Conservation (phyloP, 2,329 filamentous ascomycete genomes). For the Stagonosporopsis tanaceti region DNA sequence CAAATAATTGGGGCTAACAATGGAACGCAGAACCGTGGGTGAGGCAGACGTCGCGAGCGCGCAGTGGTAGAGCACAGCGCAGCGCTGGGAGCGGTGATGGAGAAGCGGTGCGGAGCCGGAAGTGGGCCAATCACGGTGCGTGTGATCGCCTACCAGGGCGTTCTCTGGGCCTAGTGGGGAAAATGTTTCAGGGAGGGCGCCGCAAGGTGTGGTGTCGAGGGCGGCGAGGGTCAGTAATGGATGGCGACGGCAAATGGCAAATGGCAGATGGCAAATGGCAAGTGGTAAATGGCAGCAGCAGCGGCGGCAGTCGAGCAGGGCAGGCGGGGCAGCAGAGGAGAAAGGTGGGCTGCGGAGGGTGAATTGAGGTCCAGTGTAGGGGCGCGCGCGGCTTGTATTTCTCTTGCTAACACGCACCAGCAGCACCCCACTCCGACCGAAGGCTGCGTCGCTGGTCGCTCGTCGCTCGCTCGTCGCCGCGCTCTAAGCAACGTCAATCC, state of each 20-base stretch:
- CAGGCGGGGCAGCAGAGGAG: constrained; percentile 24
- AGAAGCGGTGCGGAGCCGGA: constrained; percentile 17
- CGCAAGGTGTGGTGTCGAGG: constrained; percentile 12
- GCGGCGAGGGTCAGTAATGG: constrained; percentile 2
- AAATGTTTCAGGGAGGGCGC: constrained; percentile 18
- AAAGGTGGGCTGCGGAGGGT: constrained; percentile 28
- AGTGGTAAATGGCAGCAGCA: no score
- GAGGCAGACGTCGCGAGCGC: constrained; percentile 12
- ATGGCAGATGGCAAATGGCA: no score
- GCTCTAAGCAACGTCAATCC: constrained; percentile 36
- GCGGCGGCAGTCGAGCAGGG: constrained; percentile 4
- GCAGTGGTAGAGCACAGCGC: constrained; percentile 9
- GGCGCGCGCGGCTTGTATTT: constrained; percentile 35
- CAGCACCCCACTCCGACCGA: constrained; percentile 31
- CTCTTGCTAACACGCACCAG: constrained; percentile 31
- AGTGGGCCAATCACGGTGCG: constrained; percentile 19
- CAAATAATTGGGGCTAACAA: constrained; percentile 15
- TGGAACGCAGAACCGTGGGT: constrained; percentile 7
- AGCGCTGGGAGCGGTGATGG: constrained; percentile 14
- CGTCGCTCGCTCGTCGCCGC: constrained; percentile 18
- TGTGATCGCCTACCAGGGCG: constrained; percentile 19
- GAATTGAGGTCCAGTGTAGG: constrained; percentile 22
- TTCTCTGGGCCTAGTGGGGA: constrained; percentile 13
- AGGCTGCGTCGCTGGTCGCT: constrained; percentile 20
- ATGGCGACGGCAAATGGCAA: no score